Evolutionary conservation across 441 rosid species (phyloP).

Genomic region (Aquilaria agallochum): DNA sequence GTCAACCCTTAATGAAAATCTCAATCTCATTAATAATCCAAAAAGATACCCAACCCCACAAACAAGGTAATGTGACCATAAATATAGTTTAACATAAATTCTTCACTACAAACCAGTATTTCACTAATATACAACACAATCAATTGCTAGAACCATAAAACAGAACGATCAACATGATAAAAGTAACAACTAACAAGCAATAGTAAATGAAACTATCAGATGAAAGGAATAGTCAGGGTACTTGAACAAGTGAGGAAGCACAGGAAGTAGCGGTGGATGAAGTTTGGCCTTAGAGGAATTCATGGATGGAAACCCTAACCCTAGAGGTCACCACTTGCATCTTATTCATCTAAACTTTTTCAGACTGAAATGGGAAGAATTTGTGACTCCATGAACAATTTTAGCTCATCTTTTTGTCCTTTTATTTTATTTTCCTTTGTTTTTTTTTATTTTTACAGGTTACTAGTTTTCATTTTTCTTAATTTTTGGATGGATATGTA

Average conservation of each 20-base stretch:
- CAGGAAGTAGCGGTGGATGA: background rate
- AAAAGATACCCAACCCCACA: no score
- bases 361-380: background rate
- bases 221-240: background rate
- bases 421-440: background rate
- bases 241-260: conserved; percentile 37
- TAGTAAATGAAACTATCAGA: background rate
- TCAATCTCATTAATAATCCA: no score
- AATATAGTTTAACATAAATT: background rate
- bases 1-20: no score
- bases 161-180: background rate
- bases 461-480: background rate
- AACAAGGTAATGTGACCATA: background rate
- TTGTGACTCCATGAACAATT: background rate
- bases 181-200: background rate
- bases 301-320: conserved; percentile 27
- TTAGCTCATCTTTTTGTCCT: background rate
- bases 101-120: background rate
- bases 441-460: background rate
- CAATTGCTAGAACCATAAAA: conserved; percentile 1
- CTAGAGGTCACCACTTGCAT: conserved; percentile 18
- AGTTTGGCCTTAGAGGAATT: conserved; percentile 36
- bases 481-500: background rate
- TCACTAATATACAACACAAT: background rate
- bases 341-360: conserved; percentile 4